Evolutionary conservation across 1,284 basidiomycete species (phyloP), one percentile per base, ranked within the genome.

Genomic region (Sporisorium reilianum): DNA sequence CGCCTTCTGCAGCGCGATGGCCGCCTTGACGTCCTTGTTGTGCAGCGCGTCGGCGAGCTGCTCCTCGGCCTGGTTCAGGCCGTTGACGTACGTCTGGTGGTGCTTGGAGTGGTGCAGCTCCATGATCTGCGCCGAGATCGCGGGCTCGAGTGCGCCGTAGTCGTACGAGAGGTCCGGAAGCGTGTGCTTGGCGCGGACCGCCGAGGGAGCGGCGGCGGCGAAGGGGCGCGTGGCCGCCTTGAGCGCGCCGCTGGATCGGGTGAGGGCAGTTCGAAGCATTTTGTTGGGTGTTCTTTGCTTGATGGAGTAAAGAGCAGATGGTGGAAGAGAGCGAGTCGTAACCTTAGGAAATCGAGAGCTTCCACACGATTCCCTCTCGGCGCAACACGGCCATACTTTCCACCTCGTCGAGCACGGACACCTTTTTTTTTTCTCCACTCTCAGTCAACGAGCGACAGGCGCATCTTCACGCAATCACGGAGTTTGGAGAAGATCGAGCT

Each of bases 81-180:
- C 77, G 69, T 80, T 84, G 67, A 84, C 81, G 59, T 84, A 84
- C 23, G 80, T 83, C 68, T 81, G 81, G 67, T 84, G 83, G 69
- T 84, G 83, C 77, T 84, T 84, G 44, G 50, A 62, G 74, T 84
- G 78, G 74, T 84, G 83, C 32, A 82, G 66, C 71, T 84, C 76
- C 83, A 84, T 84, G 67, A 84, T 84, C 64, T 84, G 63, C 23
- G 64, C 79, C 20, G 77, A 78, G 62, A 84, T 84, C 40, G 78
- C 68, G 22, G 83, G 83, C 65, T 84, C 83, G 18, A 84, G 79
- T 6, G 83, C 80, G 16, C 78, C 77, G 56, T 75, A 84, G 59
- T 80, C 82, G 70, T 82, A 84, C 18, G 80, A 57, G n/a, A 84
- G 79, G 62, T 80, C 75, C 32, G 83, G 83, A n/a, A 84, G 81